A percentile compares a stretch with the other conserved stretches of the same genome.
phyloP scores from a whole-genome alignment of 257 asterid species.

The Solanum corneliomulleri region DNA sequence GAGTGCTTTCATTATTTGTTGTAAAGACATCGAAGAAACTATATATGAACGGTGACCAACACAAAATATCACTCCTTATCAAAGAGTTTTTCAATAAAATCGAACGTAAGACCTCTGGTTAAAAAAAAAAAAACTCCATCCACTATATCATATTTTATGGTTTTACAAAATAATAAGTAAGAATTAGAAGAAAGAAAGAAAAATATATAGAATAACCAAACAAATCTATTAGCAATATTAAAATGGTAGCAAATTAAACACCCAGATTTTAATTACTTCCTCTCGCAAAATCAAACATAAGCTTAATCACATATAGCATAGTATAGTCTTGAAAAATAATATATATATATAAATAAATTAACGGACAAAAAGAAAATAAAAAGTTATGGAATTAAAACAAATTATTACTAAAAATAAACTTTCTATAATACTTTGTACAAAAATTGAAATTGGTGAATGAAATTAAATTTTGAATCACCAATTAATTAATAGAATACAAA shows the following conservation, averaged over 20 bases:
- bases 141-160: too few relatives aligned
- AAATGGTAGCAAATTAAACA: neutral
- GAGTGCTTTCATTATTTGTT: neutral
- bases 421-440: neutral
- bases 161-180: too few relatives aligned
- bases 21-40: neutral
- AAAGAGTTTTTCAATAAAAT: fast-evolving
- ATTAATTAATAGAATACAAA: neutral
- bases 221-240: neutral
- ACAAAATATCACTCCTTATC: neutral
- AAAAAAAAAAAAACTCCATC: too few relatives aligned
- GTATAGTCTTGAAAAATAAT: neutral
- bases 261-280: neutral
- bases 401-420: neutral
- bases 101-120: neutral
- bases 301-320: neutral
- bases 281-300: neutral
- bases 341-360: neutral
- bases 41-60: neutral
- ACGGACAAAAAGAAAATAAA: neutral
- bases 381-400: neutral
- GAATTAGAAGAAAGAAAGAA: too few relatives aligned
- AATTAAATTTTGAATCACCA: slow-evolving; percentile 5
- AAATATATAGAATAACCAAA: neutral
- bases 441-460: slow-evolving; percentile 2